Base-by-base conservation (phyloP, 2,329 filamentous ascomycete species). In the Juglanconis juglandina region DNA sequence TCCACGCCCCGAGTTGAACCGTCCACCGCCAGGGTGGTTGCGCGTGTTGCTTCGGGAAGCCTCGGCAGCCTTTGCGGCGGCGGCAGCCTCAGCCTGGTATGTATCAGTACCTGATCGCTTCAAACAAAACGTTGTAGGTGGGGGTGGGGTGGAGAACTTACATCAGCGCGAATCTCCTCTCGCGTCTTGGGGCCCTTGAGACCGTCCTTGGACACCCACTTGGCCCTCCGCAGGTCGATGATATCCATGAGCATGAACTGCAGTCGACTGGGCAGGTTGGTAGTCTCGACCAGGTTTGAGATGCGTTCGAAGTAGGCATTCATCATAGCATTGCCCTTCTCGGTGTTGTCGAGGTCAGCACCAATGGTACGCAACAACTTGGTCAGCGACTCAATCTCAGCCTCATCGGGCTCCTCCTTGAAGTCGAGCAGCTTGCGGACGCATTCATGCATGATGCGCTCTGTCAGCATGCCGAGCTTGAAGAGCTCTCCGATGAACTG, bases 361-460 rank as follows among this genome's bases (percentile, higher is more conserved):
- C 95, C 95, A 65, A 99, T 96, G 44, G 95, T 96, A 67, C 89
- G 87, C 63, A 99, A 85, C 65, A 99, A 83, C 79, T 96, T 97
- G 69, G 89, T 92, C 76, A 99, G 87, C 67, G 92, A 96, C 82
- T 99, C 95, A 63, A 99, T 89, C 75, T 97, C 93, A 57, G 94
- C 91, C 78, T 99, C 95, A 68, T 99, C 95, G 49, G 95, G 95
- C 63, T 92, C 80, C 64, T 91, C 92, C 71, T 94, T 89, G 76
- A 96, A 98, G 77, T 99, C 94, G 67, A 99, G 91, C 65, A 99
- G 85, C 77, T 96, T 96, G 79, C 92, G 89, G 34, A 99, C 92
- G 84, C 95, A 99, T 77, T 97, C 92, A 80, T 99, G 94, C 95
- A 99, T 99, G 78, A 99, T 99, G 74, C 94, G 91, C 76, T 97